These are phyloP conservation scores for Catunica adiposa DNA, from an alignment of 2,329 filamentous ascomycete genomes.

Conservation along the genomic window DNA sequence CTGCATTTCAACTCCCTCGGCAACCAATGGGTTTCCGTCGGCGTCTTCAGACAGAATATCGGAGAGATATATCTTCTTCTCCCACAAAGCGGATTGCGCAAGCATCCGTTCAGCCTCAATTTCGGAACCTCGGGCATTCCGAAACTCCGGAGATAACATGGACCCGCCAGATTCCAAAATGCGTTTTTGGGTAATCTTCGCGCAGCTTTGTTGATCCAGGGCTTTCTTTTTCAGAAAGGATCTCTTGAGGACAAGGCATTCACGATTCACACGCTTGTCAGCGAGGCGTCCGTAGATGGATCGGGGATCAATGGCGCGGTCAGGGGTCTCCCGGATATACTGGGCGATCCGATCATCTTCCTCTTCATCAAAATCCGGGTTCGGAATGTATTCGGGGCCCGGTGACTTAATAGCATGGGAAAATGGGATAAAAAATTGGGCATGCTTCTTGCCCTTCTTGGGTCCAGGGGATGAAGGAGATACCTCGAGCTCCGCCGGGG, in stretches of 20 bases:
- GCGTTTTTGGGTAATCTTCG: neutral
- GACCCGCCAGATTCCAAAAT: neutral
- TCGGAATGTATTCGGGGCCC: neutral
- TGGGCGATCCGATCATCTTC: neutral
- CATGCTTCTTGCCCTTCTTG: neutral
- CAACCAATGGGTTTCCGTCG: neutral
- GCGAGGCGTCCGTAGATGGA: slow-evolving; percentile 5
- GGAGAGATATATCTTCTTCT: neutral
- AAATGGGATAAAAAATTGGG: neutral
- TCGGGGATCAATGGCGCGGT: slow-evolving; percentile 11
- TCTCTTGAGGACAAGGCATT: neutral
- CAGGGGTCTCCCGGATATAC: neutral
- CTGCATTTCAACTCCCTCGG: slow-evolving; percentile 1
- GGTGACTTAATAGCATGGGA: slow-evolving; percentile 2
- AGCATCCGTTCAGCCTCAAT: neutral
- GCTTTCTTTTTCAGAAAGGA: neutral
- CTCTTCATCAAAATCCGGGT: slow-evolving; percentile 2
- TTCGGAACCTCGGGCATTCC: neutral
- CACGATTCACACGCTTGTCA: neutral
- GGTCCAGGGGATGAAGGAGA: neutral
- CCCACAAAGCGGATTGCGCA: neutral
- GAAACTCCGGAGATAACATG: neutral
- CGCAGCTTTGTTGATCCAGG: neutral
- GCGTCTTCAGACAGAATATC: neutral
- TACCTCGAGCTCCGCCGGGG: neutral